phyloP scores from a whole-genome alignment of 2,329 filamentous ascomycete genomes.

The Macrophomina tecta region DNA sequence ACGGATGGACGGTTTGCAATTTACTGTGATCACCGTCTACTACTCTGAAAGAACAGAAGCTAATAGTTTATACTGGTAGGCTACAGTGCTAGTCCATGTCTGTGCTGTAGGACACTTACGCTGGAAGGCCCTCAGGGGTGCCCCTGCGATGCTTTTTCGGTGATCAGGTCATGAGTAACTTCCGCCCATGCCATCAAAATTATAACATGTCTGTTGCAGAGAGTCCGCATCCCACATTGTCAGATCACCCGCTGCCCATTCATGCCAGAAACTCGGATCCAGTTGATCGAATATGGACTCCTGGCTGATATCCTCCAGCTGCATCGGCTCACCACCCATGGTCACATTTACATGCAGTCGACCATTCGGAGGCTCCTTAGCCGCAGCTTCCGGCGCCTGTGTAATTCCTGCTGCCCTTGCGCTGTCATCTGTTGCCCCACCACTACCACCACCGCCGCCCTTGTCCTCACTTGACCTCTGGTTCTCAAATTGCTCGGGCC shows the following conservation, averaged over 20 bases:
- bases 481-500: neutral
- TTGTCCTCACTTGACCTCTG: neutral
- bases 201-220: conserved; percentile 5
- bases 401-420: no score
- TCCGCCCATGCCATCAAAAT: conserved; percentile 4
- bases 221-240: conserved; percentile 23
- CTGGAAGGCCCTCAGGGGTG: neutral
- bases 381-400: neutral
- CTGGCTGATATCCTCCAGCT: conserved; percentile 18
- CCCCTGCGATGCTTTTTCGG: no score
- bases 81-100: no score
- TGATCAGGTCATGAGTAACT: neutral
- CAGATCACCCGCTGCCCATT: conserved; percentile 6
- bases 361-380: neutral
- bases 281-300: conserved; percentile 9
- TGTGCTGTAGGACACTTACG: no score
- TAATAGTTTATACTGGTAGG: no score
- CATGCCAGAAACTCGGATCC: conserved; percentile 15
- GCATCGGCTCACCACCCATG: conserved; percentile 16
- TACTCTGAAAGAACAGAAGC: no score
- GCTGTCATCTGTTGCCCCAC: neutral
- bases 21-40: no score
- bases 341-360: neutral
- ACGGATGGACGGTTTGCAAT: no score
- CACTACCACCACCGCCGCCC: neutral